Conservation (phyloP, 176 grass and related monocot genomes). For the Musa acuminata region DNA sequence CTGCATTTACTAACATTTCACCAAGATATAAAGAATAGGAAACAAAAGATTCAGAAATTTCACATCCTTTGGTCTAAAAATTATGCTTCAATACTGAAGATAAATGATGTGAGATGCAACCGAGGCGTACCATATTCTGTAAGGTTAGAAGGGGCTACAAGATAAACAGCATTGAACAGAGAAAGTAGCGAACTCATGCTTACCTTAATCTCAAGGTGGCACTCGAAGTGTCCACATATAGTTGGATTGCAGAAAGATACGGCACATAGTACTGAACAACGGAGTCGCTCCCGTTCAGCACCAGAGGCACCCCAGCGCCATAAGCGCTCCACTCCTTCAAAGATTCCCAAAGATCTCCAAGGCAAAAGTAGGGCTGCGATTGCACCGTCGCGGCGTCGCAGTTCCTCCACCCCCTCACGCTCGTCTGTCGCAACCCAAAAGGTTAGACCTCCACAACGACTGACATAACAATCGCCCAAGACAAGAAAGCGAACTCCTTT, state of each 20-base stretch:
- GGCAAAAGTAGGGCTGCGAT: slow-evolving; percentile 49
- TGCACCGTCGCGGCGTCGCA: slow-evolving; percentile 21
- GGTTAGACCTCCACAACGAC: not conserved
- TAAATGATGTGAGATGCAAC: not conserved
- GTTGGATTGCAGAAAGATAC: slow-evolving; percentile 85
- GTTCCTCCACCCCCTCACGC: slow-evolving; percentile 38
- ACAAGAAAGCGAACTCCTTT: not conserved
- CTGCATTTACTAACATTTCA: not conserved
- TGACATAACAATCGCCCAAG: not conserved
- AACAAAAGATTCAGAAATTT: no score
- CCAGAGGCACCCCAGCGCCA: slow-evolving; percentile 80
- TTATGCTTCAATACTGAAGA: no score
- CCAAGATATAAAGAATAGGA: not conserved
- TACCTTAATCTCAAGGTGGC: slow-evolving; percentile 52
- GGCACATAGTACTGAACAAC: slow-evolving; percentile 94
- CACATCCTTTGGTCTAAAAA: no score
- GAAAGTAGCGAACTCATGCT: not conserved
- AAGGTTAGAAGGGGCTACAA: not conserved
- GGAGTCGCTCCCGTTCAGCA: slow-evolving; percentile 68
- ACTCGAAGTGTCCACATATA: slow-evolving; percentile 52
- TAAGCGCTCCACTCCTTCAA: slow-evolving; percentile 98
- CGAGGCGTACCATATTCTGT: not conserved
- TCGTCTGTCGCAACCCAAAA: slow-evolving; percentile 34
- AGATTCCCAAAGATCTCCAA: slow-evolving; percentile 88
- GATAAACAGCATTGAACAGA: not conserved